Base-by-base conservation (phyloP, 495 filamentous ascomycete species). In the Hypomontagnella submonticulosa region DNA sequence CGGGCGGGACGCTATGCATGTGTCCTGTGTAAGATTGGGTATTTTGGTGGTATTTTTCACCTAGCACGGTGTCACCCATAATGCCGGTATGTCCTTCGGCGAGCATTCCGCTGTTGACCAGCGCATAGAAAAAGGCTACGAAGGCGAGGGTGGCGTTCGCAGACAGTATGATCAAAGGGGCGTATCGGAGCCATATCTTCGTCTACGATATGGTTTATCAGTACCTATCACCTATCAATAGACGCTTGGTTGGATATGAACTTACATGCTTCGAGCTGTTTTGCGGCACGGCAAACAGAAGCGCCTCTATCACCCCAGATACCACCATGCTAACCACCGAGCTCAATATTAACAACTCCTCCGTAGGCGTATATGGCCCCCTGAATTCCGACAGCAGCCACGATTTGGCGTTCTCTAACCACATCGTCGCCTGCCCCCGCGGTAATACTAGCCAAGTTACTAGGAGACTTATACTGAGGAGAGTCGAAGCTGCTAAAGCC, bases 321-420 rank as follows among this genome's bases (percentile, higher is more conserved):
- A 52, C 56, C 0, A 66, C 37, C 27, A 66, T 30, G 33, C 63
- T 66, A 15, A 66, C 54, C 6, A 37, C 37, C 18, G 63, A 61
- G 38, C 63, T 66, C 3, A 66, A 23, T 46, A 66, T 30, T 5
- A 66, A 27, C 16, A 66, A 10, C 12, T 56, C 30, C 33, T 61
- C 57, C 6, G 42, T 40, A 16, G 50, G 57, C 8, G 44, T 46
- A 46, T 57, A 57, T 30, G 56, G 20, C 12, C 37, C 32, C 4
- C 20, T 19, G n/a, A 66, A 46, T 9, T 61, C 34, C 5, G 37
- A 38, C 2, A 41, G n/a, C 8, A 34, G 5, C 63, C 50, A 50
- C 30, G 23, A 33, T 46, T 44, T 37, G 32, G 36, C 20, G 10
- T 8, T 52, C 12, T 44, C 27, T 9, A 42, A 42, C 55, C 62